phyloP scores from a whole-genome alignment of 2,329 filamentous ascomycete species.

The Hirsutella minnesotensis region DNA sequence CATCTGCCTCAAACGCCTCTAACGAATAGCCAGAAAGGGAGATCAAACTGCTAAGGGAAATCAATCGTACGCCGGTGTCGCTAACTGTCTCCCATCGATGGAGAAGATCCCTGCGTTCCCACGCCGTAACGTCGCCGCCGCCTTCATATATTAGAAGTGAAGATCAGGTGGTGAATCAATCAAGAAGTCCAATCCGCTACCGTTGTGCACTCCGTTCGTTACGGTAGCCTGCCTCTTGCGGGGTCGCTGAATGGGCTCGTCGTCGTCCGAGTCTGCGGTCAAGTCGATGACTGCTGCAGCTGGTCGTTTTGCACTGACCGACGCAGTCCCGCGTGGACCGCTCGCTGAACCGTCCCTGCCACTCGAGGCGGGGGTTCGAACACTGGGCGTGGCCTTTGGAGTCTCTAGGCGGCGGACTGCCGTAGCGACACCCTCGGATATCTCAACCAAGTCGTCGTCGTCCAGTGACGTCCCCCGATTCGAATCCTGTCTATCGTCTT shows the following conservation, averaged over 20 bases:
- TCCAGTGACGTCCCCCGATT: constrained; percentile 17
- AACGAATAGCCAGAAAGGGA: constrained; percentile 4
- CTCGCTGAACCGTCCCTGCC: constrained; percentile 21
- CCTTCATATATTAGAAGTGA: constrained; percentile 12
- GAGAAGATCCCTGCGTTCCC: too few relatives aligned
- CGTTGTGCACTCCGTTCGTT: constrained; percentile 12
- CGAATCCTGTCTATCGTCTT: constrained; percentile 16
- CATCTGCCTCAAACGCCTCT: constrained; percentile 11
- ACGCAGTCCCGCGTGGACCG: constrained; percentile 20
- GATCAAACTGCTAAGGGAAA: too few relatives aligned
- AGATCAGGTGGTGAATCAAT: constrained; percentile 13
- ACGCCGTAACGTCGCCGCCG: neutral
- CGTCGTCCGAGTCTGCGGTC: constrained; percentile 44
- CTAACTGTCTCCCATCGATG: too few relatives aligned
- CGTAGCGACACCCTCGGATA: constrained; percentile 29
- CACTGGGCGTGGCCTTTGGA: constrained; percentile 23
- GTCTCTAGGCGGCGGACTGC: constrained; percentile 23
- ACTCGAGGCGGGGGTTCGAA: constrained; percentile 25
- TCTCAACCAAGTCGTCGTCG: constrained; percentile 39
- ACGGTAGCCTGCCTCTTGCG: constrained; percentile 32
- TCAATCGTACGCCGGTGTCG: too few relatives aligned
- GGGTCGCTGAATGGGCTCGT: constrained; percentile 31
- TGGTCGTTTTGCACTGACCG: constrained; percentile 34
- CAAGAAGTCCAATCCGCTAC: constrained; percentile 8
- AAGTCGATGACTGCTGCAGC: constrained; percentile 45